A percentile compares a stretch with the other conserved stretches of the same genome.
Evolutionary conservation across 106 monocot genomes (phyloP).

Genomic region (Dioscorea dumetorum): DNA sequence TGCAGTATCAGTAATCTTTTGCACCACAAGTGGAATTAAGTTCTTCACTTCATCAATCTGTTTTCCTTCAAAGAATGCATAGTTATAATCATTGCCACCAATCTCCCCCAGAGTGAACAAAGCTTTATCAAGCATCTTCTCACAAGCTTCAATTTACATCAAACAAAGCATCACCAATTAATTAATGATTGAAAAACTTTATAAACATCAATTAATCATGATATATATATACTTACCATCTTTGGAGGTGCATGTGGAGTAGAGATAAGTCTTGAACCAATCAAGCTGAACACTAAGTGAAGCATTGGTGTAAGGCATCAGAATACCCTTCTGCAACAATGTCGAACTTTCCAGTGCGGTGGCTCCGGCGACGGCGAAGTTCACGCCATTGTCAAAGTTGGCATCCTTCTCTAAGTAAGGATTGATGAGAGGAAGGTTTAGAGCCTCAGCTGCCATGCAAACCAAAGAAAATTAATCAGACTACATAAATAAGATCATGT

Average conservation of each 20-base stretch:
- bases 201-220: neutral
- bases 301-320: slow-evolving; percentile 5
- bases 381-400: slow-evolving; percentile 27
- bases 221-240: neutral
- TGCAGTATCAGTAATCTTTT: slow-evolving; percentile 9
- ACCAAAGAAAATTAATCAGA: neutral
- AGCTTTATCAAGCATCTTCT: slow-evolving; percentile 1
- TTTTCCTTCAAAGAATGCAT: slow-evolving; percentile 22
- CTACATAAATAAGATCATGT: too few species aligned
- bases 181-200: too few species aligned
- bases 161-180: neutral
- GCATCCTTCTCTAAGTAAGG: slow-evolving; percentile 19
- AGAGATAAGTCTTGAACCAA: slow-evolving; percentile 28
- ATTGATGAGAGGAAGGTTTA: slow-evolving; percentile 24
- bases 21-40: slow-evolving; percentile 30
- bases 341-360: slow-evolving; percentile 25
- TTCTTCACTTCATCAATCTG: slow-evolving; percentile 6
- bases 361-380: slow-evolving; percentile 49
- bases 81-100: slow-evolving; percentile 48
- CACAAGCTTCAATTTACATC: slow-evolving; percentile 11
- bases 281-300: slow-evolving; percentile 27
- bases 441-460: slow-evolving; percentile 9
- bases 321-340: slow-evolving; percentile 9
- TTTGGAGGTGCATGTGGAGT: slow-evolving; percentile 18
- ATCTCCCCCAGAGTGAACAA: slow-evolving; percentile 39